Conservation (phyloP, 73 alveolate genomes). For the Blepharisma japonicum region DNA sequence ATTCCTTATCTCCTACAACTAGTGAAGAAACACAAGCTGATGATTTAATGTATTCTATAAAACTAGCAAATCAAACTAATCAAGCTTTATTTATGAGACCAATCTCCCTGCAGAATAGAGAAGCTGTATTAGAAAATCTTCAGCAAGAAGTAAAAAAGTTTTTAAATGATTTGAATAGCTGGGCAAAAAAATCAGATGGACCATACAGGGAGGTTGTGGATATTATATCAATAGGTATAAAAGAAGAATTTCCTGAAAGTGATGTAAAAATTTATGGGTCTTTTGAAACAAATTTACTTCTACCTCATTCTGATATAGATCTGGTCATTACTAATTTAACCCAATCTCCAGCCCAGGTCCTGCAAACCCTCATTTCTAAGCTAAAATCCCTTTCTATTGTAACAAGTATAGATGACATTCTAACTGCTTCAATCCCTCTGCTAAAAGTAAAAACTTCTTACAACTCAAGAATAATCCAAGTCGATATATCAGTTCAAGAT, state of each 20-base stretch:
- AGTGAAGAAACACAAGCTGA: too few relatives aligned
- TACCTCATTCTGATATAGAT: conserved; percentile 45
- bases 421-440: conserved; percentile 40
- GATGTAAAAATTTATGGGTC: conserved; percentile 43
- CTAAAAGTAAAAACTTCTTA: conserved; percentile 26
- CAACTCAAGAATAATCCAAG: conserved; percentile 17
- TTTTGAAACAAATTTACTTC: conserved; percentile 33
- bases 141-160: not conserved
- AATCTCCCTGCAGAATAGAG: not conserved
- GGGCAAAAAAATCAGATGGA: not conserved
- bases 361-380: conserved; percentile 33
- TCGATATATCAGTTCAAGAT: conserved; percentile 42
- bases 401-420: conserved; percentile 23
- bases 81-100: not conserved
- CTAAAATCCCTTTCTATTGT: conserved; percentile 10
- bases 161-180: not conserved
- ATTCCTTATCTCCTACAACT: too few relatives aligned
- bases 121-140: not conserved
- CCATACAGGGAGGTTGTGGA: not conserved
- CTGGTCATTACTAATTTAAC: conserved; percentile 21
- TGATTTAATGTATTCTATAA: not conserved
- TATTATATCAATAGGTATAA: not conserved
- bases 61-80: not conserved
- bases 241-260: conserved; percentile 3
- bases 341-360: not conserved